A percentile compares a stretch with the other conserved stretches of the same genome.
Evolutionary conservation across 2,329 filamentous ascomycete species (phyloP).

Genomic region (Venturia pyrina): DNA sequence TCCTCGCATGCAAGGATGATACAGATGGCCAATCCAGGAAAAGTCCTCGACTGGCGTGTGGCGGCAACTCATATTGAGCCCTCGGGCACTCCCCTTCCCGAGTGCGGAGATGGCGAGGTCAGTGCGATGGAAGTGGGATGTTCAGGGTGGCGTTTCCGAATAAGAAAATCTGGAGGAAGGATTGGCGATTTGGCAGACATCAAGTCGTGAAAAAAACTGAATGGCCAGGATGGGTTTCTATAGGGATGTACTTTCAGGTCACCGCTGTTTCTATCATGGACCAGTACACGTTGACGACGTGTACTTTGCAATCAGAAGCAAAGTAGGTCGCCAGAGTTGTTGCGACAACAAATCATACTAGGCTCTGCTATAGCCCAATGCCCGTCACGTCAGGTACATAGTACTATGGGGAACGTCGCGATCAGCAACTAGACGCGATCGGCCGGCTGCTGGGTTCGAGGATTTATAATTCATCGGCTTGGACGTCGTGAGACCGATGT

Average conservation of each 20-base stretch:
- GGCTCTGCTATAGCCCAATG: neutral
- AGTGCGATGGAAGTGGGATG: neutral
- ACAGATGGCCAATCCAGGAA: neutral
- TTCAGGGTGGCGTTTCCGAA: neutral
- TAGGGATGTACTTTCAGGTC: neutral
- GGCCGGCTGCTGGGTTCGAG: constrained; percentile 3
- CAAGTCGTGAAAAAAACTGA: neutral
- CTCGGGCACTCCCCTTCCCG: neutral
- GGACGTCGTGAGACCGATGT: neutral
- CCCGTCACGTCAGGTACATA: neutral
- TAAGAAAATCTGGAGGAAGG: neutral
- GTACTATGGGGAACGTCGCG: neutral
- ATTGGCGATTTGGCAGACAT: neutral
- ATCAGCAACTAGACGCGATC: constrained; percentile 3
- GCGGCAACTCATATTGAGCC: neutral
- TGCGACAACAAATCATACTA: constrained; percentile 1
- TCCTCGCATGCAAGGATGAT: neutral
- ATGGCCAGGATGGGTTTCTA: neutral
- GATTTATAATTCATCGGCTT: neutral
- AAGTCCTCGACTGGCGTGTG: neutral
- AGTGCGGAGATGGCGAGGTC: neutral
- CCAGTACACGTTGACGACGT: constrained; percentile 6
- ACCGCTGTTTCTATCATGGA: neutral
- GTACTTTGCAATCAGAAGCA: constrained; percentile 8
- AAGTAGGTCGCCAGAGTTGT: neutral